Conservation (phyloP, 2,329 filamentous ascomycete genomes). For the Blastomyces gilchristii region DNA sequence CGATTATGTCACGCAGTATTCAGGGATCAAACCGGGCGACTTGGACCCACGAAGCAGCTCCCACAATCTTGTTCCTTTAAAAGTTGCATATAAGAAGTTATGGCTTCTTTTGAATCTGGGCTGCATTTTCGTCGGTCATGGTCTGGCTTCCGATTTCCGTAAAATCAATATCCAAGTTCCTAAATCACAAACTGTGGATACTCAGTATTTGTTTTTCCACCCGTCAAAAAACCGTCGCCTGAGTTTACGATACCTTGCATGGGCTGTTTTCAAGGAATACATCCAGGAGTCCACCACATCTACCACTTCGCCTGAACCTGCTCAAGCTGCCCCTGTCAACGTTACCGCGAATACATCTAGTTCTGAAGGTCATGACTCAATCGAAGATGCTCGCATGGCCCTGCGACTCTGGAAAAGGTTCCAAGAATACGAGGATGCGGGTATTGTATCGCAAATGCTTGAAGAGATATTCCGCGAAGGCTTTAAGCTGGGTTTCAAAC, state of each 20-base stretch:
- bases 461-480: constrained; percentile 71
- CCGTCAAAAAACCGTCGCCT: constrained; percentile 73
- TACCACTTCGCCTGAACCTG: constrained; percentile 7
- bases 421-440: constrained; percentile 76
- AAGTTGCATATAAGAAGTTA: constrained; percentile 92
- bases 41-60: constrained; percentile 66
- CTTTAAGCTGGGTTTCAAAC: constrained; percentile 48
- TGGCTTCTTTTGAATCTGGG: constrained; percentile 94
- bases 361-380: constrained; percentile 63
- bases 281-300: constrained; percentile 61
- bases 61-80: constrained; percentile 77
- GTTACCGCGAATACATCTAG: constrained; percentile 13
- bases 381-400: constrained; percentile 88
- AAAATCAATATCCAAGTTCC: constrained; percentile 98
- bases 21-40: constrained; percentile 77
- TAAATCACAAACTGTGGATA: constrained; percentile 82
- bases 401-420: constrained; percentile 84
- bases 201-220: constrained; percentile 82
- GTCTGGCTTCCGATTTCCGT: constrained; percentile 87
- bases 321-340: constrained; percentile 7
- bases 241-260: constrained; percentile 81
- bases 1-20: constrained; percentile 90
- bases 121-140: constrained; percentile 87
- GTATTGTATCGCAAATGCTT: constrained; percentile 70
- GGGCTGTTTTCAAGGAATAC: constrained; percentile 81